Evolutionary conservation across 208 protist genomes (phyloP).

Genomic region (Trichomonas vaginalis): DNA sequence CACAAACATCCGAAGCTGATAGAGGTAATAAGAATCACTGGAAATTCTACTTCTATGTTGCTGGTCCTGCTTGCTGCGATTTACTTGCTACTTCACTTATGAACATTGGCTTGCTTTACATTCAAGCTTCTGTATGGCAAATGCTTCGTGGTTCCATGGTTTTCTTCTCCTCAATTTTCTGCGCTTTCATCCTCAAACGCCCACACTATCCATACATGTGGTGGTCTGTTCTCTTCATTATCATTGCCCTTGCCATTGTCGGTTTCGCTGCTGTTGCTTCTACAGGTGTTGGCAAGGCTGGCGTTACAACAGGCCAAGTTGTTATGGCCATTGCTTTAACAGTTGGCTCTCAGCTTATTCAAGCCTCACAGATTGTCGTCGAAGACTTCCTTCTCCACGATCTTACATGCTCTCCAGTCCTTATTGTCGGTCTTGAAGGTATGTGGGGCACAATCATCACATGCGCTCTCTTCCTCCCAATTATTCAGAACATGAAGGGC

Average conservation of each 20-base stretch:
- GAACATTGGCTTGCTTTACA: constrained; percentile 9
- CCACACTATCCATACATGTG: constrained; percentile 17
- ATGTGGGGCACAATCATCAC: constrained; percentile 10
- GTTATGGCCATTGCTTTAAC: not conserved
- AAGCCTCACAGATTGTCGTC: constrained; percentile 8
- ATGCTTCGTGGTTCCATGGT: constrained; percentile 11
- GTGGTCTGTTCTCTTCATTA: not conserved
- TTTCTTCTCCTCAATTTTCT: not conserved
- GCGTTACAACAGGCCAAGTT: not conserved
- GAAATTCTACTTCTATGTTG: not conserved
- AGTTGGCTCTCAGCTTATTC: not conserved
- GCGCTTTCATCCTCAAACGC: not conserved
- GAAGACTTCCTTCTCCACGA: constrained; percentile 9
- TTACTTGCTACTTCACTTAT: not conserved
- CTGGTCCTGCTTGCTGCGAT: not conserved
- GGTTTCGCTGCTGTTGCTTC: not conserved
- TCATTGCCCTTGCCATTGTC: not conserved
- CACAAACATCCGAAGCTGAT: no score
- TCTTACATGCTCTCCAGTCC: not conserved
- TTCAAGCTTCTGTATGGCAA: constrained; percentile 14
- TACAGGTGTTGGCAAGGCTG: not conserved
- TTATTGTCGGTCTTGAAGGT: constrained; percentile 16
- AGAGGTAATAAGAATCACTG: not conserved
- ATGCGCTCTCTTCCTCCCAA: not conserved
- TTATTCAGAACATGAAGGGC: not conserved